Evolutionary conservation across 1,139 yeast genomes (phyloP).

Genomic region (Hansenula lynferdii): DNA sequence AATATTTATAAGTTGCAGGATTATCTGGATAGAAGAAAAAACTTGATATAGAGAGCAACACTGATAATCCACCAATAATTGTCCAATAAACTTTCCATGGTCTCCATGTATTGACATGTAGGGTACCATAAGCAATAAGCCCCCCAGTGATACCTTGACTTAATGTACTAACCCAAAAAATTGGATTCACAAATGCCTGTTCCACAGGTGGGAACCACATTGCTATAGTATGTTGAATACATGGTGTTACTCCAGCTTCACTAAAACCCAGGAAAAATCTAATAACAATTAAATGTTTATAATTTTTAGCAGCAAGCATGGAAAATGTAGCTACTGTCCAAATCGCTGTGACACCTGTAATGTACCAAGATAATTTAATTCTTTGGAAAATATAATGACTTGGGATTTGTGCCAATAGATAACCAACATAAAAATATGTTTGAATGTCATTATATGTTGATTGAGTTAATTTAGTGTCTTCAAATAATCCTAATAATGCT

Average conservation of each 20-base stretch:
- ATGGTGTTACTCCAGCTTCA: slow-evolving; percentile 47
- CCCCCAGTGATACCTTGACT: slow-evolving; percentile 39
- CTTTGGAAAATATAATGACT: slow-evolving; percentile 30
- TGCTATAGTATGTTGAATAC: slow-evolving; percentile 46
- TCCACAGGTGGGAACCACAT: slow-evolving; percentile 45
- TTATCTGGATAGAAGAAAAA: slow-evolving; percentile 45
- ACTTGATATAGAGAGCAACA: slow-evolving; percentile 38
- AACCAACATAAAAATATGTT: slow-evolving; percentile 6
- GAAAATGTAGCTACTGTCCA: slow-evolving; percentile 9
- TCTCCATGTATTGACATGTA: slow-evolving; percentile 25
- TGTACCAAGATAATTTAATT: slow-evolving; percentile 29
- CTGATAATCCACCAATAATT: slow-evolving; percentile 43
- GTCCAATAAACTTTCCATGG: slow-evolving; percentile 45
- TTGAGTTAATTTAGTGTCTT: slow-evolving; percentile 10
- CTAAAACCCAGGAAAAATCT: slow-evolving; percentile 44
- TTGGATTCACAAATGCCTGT: slow-evolving; percentile 42
- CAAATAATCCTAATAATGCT: slow-evolving; percentile 11
- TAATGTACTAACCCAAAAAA: slow-evolving; percentile 46
- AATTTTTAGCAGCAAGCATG: slow-evolving; percentile 17
- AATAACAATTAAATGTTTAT: slow-evolving; percentile 35
- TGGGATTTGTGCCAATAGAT: slow-evolving; percentile 28
- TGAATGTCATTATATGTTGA: slow-evolving; percentile 9
- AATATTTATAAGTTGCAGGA: slow-evolving; percentile 44
- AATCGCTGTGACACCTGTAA: neutral
- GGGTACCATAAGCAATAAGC: slow-evolving; percentile 46